Evolutionary conservation across 306 rosid species (phyloP).

Genomic region (Cicer bijugum): DNA sequence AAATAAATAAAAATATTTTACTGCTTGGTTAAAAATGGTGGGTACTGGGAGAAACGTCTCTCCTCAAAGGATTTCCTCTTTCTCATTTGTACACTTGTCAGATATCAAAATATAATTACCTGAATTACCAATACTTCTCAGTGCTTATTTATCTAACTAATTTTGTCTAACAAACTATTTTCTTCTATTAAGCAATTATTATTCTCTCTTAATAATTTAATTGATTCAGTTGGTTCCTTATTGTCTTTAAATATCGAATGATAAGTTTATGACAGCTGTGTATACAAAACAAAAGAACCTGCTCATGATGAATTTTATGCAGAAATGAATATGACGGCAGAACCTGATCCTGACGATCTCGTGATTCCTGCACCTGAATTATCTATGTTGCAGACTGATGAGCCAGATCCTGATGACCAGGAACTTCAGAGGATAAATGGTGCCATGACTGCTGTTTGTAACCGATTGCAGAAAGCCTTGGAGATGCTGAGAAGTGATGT

Average conservation of each 20-base stretch:
- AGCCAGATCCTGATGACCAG: slow-evolving; percentile 87
- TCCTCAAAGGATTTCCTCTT: slow-evolving; percentile 19
- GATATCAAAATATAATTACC: slow-evolving; percentile 4
- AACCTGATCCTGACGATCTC: slow-evolving; percentile 63
- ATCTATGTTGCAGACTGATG: slow-evolving; percentile 60
- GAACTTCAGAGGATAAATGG: slow-evolving; percentile 81
- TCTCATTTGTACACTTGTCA: neutral
- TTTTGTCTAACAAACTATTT: neutral
- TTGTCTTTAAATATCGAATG: slow-evolving; percentile 27
- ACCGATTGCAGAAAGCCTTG: slow-evolving; percentile 66
- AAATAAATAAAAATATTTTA: slow-evolving; percentile 1
- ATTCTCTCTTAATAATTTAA: slow-evolving; percentile 14
- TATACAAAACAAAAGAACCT: slow-evolving; percentile 37
- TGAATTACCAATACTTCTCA: neutral
- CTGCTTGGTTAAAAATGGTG: slow-evolving; percentile 17
- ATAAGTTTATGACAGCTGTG: slow-evolving; percentile 41
- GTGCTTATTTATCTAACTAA: neutral
- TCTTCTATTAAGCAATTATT: slow-evolving; percentile 1
- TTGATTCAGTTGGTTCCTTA: slow-evolving; percentile 39
- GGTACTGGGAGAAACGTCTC: slow-evolving; percentile 13
- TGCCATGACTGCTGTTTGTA: slow-evolving; percentile 61
- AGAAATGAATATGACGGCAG: slow-evolving; percentile 46
- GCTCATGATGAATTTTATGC: slow-evolving; percentile 48
- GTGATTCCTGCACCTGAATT: slow-evolving; percentile 46
- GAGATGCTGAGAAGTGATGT: slow-evolving; percentile 65